Percentiles rank a stretch among this genome's conserved stretches.
These are phyloP conservation scores for Diaporthe humulicola DNA, from an alignment of 2,329 filamentous ascomycete species.

Conservation along the genomic window DNA sequence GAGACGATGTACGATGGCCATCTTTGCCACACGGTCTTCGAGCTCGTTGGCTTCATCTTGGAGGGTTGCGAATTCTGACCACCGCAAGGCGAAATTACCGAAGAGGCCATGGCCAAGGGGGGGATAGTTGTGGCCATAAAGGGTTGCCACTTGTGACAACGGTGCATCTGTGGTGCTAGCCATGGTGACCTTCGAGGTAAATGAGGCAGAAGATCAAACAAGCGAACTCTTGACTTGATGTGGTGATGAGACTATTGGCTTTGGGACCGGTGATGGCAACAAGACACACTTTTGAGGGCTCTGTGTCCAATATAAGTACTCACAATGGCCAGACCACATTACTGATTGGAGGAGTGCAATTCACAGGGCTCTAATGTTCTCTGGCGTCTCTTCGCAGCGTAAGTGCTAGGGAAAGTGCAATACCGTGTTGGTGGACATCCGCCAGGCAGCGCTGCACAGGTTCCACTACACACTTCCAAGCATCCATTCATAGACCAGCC, in stretches of 20 bases:
- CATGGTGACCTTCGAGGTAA: neutral
- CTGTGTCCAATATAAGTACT: neutral
- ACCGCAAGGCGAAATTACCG: neutral
- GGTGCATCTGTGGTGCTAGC: neutral
- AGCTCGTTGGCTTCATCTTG: neutral
- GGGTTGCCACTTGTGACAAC: neutral
- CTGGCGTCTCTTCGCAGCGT: neutral
- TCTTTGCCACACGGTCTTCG: neutral
- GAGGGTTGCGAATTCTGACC: neutral
- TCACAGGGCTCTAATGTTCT: neutral
- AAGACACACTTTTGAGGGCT: neutral
- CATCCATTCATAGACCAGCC: neutral
- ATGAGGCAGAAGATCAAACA: neutral
- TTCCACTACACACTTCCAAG: neutral
- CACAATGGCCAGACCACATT: neutral
- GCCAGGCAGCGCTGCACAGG: neutral
- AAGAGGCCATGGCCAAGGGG: no score
- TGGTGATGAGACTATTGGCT: neutral
- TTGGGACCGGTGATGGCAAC: neutral
- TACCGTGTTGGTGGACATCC: neutral
- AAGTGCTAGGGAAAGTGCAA: constrained; percentile 1
- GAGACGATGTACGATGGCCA: neutral
- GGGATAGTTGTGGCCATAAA: neutral
- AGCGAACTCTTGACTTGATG: neutral
- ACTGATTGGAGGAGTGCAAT: neutral